phyloP scores from a whole-genome alignment of 192 early-diverging fungal genomes.

The Backusella macrospora region DNA sequence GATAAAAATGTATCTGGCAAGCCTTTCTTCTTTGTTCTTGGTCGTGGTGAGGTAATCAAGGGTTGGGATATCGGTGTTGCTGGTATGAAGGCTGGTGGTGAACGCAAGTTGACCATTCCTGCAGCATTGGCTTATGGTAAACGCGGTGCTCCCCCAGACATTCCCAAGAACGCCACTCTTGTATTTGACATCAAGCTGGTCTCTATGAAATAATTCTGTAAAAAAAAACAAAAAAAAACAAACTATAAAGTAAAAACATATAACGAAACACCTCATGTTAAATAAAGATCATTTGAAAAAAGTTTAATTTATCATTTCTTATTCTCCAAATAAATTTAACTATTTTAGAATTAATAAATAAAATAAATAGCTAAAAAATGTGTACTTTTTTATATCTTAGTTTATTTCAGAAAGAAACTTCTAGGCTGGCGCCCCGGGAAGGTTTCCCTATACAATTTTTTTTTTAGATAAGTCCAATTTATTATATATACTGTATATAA shows the following conservation, averaged over 20 bases:
- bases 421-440: no score
- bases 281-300: conserved; percentile 15
- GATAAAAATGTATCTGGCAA: conserved; percentile 92
- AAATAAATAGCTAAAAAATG: neutral
- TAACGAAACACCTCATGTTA: neutral
- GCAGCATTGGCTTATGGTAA: conserved; percentile 68
- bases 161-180: conserved; percentile 86
- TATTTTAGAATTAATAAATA: neutral
- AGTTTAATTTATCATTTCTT: neutral
- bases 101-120: conserved; percentile 90
- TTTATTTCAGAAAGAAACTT: no score
- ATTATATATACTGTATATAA: conserved; percentile 2
- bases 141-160: conserved; percentile 93
- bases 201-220: conserved; percentile 28
- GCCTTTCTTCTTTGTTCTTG: conserved; percentile 89
- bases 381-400: neutral
- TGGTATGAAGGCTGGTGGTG: conserved; percentile 93
- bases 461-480: no score
- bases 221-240: neutral
- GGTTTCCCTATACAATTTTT: no score
- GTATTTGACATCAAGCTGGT: conserved; percentile 59
- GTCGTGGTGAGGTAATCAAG: conserved; percentile 91
- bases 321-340: neutral
- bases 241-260: neutral
- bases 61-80: conserved; percentile 92